Percentiles rank a stretch among this genome's conserved stretches.
These are phyloP conservation scores for Fusarium nurragi DNA, from an alignment of 2,329 filamentous ascomycete genomes.

Conservation along the genomic window DNA sequence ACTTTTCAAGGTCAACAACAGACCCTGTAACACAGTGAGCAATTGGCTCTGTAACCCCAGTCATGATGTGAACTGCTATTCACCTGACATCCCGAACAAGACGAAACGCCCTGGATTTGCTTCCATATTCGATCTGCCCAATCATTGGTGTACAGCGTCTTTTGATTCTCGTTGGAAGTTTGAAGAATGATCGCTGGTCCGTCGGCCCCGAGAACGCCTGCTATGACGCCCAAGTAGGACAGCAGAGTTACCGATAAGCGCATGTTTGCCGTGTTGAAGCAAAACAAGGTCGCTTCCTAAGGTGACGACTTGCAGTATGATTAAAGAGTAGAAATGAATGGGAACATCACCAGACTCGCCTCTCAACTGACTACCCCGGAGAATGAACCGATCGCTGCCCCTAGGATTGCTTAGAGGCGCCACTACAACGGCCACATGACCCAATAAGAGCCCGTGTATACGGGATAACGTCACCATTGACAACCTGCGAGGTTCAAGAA, in stretches of 20 bases:
- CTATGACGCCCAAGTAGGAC: conserved; percentile 18
- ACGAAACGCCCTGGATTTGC: conserved; percentile 24
- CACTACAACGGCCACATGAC: conserved; percentile 25
- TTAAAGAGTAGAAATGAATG: neutral
- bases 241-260: conserved; percentile 10
- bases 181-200: conserved; percentile 6
- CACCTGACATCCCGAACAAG: conserved; percentile 41
- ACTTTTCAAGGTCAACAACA: conserved; percentile 54
- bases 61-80: neutral
- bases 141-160: conserved; percentile 11
- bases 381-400: conserved; percentile 5
- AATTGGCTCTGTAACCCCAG: neutral
- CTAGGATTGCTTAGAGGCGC: conserved; percentile 16
- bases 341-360: conserved; percentile 12
- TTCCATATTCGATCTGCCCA: conserved; percentile 36
- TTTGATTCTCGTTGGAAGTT: conserved; percentile 14
- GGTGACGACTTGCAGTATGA: neutral
- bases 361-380: conserved; percentile 14
- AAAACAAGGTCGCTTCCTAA: neutral
- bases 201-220: conserved; percentile 11
- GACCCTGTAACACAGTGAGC: conserved; percentile 34
- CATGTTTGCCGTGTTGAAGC: conserved; percentile 4
- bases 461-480: conserved; percentile 29
- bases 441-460: conserved; percentile 21
- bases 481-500: neutral